Conservation (phyloP, 2,329 filamentous ascomycete genomes). For the Grosmannia penicillata region DNA sequence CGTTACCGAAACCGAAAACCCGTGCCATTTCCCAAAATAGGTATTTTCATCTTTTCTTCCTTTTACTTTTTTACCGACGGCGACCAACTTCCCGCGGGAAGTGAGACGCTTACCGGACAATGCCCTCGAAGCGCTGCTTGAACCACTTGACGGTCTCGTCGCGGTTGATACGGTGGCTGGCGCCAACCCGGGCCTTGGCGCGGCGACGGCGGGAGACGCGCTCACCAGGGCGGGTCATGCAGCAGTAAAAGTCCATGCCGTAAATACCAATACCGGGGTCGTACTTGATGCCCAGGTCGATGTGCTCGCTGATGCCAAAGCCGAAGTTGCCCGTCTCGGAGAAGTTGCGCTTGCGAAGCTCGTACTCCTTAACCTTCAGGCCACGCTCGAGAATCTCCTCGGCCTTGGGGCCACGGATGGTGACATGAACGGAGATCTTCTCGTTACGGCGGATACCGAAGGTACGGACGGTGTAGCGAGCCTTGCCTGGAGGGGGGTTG, state of each 20-base stretch:
- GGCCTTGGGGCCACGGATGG: constrained; percentile 89
- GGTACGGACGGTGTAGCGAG: constrained; percentile 99
- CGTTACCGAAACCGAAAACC: constrained; percentile 19
- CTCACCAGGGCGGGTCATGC: constrained; percentile 99
- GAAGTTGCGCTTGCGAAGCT: constrained; percentile 99
- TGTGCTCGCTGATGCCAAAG: constrained; percentile 99
- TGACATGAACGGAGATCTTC: constrained; percentile 99
- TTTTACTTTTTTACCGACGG: constrained; percentile 5
- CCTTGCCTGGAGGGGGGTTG: constrained; percentile 67
- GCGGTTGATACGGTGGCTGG: constrained; percentile 85
- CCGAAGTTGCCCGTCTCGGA: constrained; percentile 99
- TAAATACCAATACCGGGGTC: constrained; percentile 97
- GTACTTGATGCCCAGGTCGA: constrained; percentile 99
- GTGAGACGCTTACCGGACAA: constrained; percentile 67
- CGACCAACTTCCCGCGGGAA: too few species aligned
- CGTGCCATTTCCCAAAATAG: constrained; percentile 3
- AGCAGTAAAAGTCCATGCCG: constrained; percentile 99
- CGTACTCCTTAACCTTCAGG: constrained; percentile 99
- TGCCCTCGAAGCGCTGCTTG: constrained; percentile 84
- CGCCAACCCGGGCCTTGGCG: constrained; percentile 71
- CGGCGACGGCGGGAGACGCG: constrained; percentile 92
- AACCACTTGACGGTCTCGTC: constrained; percentile 97
- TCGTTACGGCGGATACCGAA: constrained; percentile 99
- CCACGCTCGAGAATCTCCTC: constrained; percentile 99
- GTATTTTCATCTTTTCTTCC: constrained; percentile 5